These are phyloP conservation scores for Eucalyptus curtisii DNA, from an alignment of 345 rosid genomes.

Conservation along the genomic window DNA sequence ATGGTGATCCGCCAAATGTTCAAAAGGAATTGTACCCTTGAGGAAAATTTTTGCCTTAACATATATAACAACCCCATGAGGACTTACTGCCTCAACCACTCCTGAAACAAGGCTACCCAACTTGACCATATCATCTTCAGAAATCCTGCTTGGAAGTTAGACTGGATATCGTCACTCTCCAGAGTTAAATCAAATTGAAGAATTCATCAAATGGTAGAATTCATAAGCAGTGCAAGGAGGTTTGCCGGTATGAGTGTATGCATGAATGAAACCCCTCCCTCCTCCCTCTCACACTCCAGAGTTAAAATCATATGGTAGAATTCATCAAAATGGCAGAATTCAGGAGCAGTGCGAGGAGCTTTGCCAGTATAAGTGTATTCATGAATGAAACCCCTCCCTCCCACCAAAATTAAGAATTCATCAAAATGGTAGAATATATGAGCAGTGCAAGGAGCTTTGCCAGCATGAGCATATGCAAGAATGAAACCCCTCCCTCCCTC, in stretches of 20 bases:
- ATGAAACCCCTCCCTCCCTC: not conserved
- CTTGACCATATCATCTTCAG: slow-evolving; percentile 67
- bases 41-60: slow-evolving; percentile 42
- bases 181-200: not conserved
- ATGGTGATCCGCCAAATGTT: slow-evolving; percentile 90
- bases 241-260: not conserved
- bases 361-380: not conserved
- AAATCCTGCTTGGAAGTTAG: slow-evolving; percentile 29
- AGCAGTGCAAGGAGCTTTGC: not conserved
- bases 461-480: not conserved
- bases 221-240: not conserved
- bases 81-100: slow-evolving; percentile 58
- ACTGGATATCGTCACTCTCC: not conserved
- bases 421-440: not conserved
- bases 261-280: not conserved
- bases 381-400: not conserved
- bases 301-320: not conserved
- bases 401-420: not conserved
- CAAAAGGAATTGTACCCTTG: slow-evolving; percentile 65
- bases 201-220: not conserved
- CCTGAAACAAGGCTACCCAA: slow-evolving; percentile 76
- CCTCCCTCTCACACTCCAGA: not conserved
- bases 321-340: not conserved
- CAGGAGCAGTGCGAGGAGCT: not conserved
- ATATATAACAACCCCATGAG: slow-evolving; percentile 41